phyloP scores from a whole-genome alignment of 306 rosid genomes.

The Begonia masoniana region DNA sequence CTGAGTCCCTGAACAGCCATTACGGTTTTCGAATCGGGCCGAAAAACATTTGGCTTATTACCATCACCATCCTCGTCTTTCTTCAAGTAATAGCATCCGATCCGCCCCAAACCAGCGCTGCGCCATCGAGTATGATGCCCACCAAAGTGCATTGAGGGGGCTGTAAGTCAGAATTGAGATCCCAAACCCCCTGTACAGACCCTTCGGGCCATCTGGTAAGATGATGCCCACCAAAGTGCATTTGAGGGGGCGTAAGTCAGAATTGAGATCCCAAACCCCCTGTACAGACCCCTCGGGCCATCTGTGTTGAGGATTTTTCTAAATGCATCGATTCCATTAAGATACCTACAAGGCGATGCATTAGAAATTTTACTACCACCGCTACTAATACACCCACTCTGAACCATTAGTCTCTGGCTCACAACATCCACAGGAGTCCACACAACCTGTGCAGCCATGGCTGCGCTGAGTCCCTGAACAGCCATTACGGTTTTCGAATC shows the following conservation, averaged over 20 bases:
- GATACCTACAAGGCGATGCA: too few relatives aligned
- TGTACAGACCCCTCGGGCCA: constrained; percentile 63
- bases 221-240: too few relatives aligned
- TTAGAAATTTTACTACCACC: too few relatives aligned
- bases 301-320: constrained; percentile 52
- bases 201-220: constrained; percentile 59
- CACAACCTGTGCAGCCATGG: constrained; percentile 80
- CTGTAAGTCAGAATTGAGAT: constrained; percentile 74
- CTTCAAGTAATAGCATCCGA: constrained; percentile 37
- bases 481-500: constrained; percentile 62
- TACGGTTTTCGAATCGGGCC: constrained; percentile 51
- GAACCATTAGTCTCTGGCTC: constrained; percentile 78
- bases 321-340: constrained; percentile 64
- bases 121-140: constrained; percentile 77
- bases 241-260: too few relatives aligned
- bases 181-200: constrained; percentile 82
- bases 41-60: constrained; percentile 14
- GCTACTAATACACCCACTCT: constrained; percentile 29
- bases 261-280: too few relatives aligned
- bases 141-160: constrained; percentile 87
- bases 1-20: constrained; percentile 87
- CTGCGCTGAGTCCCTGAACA: constrained; percentile 73
- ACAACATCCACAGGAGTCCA: constrained; percentile 88
- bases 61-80: constrained; percentile 27
- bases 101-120: constrained; percentile 78